Evolutionary conservation across 495 filamentous ascomycete species (phyloP), one percentile per base, ranked within the genome.

Genomic region (Achaetomiella virescens): DNA sequence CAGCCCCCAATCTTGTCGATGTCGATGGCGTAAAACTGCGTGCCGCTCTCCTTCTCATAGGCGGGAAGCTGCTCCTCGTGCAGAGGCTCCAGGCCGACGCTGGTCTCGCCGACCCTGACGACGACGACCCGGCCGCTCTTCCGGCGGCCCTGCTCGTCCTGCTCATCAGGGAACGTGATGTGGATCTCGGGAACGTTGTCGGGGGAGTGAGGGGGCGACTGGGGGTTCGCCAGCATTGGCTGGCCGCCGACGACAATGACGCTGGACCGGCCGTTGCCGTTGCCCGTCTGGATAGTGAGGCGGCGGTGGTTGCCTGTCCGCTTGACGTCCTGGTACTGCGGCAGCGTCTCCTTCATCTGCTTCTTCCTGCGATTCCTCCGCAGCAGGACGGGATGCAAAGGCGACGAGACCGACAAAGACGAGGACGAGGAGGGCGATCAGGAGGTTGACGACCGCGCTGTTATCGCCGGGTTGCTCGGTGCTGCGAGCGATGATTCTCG

Each of bases 161-260:
- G 82, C 78, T 97, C 92, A 61, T 98, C 93, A 14, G 93, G 93
- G 75, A 98, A 97, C 0, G 93, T 98, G 66, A 98, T 96, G 69
- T 91, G 89, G 65, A 98, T 98, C 72, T 97, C 90, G 11, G 93
- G 93, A 12, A 97, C 82, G 53, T 78, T 78, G 60, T 75, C 78
- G n/a, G 89, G 89, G 54, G 88, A 91, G 43, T 84, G 70, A 25
- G 91, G 89, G 15, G 89, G 88, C 40, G 81, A 84, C 43, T 79
- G 78, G 21, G 88, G 87, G 68, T 85, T 85, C 41, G 83, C 78
- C 57, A 93, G 82, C 61, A 95, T 81, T 50, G 81, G 78, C 69
- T 88, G 81, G 54, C 77, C 72, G 61, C 78, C 84, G 65, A 86
- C 86, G 55, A 92, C 81, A 48, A 86, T 75, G 54, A 89, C 77